Evolutionary conservation across 805 yeast species (phyloP), one percentile per base, ranked within the genome.

Genomic region (Saccharomycopsis amapae): DNA sequence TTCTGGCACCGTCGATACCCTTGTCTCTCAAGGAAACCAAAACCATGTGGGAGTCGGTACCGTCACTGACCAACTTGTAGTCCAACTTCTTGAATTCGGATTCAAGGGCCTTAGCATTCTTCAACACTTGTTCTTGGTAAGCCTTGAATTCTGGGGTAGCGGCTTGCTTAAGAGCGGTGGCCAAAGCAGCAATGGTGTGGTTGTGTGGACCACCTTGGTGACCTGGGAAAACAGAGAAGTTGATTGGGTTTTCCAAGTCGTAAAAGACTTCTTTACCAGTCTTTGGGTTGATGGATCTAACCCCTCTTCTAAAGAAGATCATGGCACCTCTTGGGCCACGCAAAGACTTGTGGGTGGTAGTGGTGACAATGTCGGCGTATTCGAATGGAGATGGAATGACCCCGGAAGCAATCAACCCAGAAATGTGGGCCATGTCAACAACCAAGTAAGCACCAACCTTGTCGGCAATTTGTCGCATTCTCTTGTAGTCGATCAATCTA

Each of bases 121-220:
- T 73, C 45, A 90, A 76, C 24, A 90, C 95, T 56, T 78, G 76
- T 61, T 76, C 67, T 69, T 90, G 97, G 71, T 90, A 90, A 58
- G 78, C 73, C 64, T 76, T 82, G 72, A 81, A 90, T 65, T 86
- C 96, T 32, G 95, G 95, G 39, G 90, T 73, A 43, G 77, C 71
- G 47, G 96, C 89, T 72, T 90, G 97, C 62, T 86, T 86, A 60
- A 90, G 76, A 32, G 97, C 97, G 48, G 88, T 90, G 26, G 97
- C 95, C 57, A 90, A 73, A 18, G 97, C 97, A 53, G 96, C 79
- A 61, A 90, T 90, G 58, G 97, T 90, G 69, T 90, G 97, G 72
- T 90, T 90, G 68, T 90, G 97, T 56, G 98, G 98, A 62, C 98
- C 98, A 73, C 98, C 98, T 73, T 90, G 98, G 67, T 90, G 97